Conservation (phyloP, 2,329 filamentous ascomycete species). For the Pseudogymnoascus sp. region DNA sequence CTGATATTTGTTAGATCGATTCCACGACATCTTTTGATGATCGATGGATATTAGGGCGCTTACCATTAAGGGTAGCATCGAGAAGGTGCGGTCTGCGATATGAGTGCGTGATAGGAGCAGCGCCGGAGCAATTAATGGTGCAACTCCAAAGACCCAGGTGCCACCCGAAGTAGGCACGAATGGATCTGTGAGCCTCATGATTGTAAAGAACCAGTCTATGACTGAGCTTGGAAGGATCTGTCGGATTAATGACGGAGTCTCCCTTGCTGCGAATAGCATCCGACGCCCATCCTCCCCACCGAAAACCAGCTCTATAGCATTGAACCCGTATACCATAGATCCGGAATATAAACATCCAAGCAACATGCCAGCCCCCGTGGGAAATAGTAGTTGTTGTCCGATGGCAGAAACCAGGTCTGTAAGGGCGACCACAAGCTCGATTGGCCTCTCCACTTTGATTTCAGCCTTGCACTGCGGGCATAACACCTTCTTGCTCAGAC, state of each 20-base stretch:
- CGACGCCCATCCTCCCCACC: conserved; percentile 49
- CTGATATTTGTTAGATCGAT: conserved; percentile 12
- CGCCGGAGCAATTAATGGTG: conserved; percentile 59
- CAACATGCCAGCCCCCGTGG: conserved; percentile 24
- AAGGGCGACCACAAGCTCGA: conserved; percentile 54
- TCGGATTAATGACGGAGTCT: background rate
- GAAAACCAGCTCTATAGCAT: conserved; percentile 57
- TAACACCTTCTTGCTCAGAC: conserved; percentile 53
- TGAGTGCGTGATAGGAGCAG: conserved; percentile 59
- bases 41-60: conserved; percentile 45
- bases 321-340: conserved; percentile 49
- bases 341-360: conserved; percentile 39
- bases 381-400: conserved; percentile 19
- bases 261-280: conserved; percentile 36
- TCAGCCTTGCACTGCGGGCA: conserved; percentile 86
- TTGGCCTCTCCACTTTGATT: conserved; percentile 68
- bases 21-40: conserved; percentile 15
- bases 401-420: conserved; percentile 18
- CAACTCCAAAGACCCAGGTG: conserved; percentile 35
- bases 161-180: conserved; percentile 18
- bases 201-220: conserved; percentile 1
- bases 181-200: conserved; percentile 18
- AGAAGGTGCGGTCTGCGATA: conserved; percentile 42
- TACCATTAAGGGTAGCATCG: conserved; percentile 28
- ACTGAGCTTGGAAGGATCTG: background rate